Conservation (phyloP, 2,329 filamentous ascomycete genomes). For the Amauroascus verrucosus region DNA sequence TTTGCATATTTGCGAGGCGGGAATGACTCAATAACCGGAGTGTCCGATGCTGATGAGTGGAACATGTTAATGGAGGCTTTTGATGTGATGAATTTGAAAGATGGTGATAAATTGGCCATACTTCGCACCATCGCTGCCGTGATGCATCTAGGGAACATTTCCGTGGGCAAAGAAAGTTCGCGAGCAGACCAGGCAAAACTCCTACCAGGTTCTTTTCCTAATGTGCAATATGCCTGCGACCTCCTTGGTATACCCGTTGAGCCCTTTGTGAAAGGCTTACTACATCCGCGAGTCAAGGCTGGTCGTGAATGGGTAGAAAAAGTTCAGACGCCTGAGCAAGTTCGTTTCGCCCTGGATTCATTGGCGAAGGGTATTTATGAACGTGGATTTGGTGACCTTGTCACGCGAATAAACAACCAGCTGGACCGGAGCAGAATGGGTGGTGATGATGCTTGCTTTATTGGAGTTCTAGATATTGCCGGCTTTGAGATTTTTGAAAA, state of each 20-base stretch:
- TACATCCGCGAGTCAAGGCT: conserved; percentile 90
- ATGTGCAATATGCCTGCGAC: conserved; percentile 68
- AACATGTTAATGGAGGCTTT: conserved; percentile 83
- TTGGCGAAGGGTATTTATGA: conserved; percentile 97
- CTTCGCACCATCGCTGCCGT: conserved; percentile 82
- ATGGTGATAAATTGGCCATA: conserved; percentile 72
- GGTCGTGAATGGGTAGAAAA: conserved; percentile 98
- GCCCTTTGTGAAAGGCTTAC: conserved; percentile 73
- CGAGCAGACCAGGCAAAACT: conserved; percentile 83
- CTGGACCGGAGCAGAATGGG: conserved; percentile 76
- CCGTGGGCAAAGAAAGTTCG: conserved; percentile 79
- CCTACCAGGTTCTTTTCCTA: conserved; percentile 60
- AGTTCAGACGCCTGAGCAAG: conserved; percentile 93
- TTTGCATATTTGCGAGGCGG: conserved; percentile 88
- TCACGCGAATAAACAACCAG: conserved; percentile 81
- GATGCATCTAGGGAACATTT: conserved; percentile 84
- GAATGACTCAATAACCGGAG: conserved; percentile 80
- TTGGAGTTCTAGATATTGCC: conserved; percentile 95
- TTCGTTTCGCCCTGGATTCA: conserved; percentile 78
- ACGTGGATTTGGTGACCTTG: conserved; percentile 85
- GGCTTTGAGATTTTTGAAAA: conserved; percentile 98
- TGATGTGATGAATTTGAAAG: conserved; percentile 81
- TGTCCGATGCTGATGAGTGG: conserved; percentile 90
- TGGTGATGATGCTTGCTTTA: conserved; percentile 85
- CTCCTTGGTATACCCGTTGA: conserved; percentile 77